Conservation (phyloP, 2,329 filamentous ascomycete genomes). For the Pseudomassariella vexata region DNA sequence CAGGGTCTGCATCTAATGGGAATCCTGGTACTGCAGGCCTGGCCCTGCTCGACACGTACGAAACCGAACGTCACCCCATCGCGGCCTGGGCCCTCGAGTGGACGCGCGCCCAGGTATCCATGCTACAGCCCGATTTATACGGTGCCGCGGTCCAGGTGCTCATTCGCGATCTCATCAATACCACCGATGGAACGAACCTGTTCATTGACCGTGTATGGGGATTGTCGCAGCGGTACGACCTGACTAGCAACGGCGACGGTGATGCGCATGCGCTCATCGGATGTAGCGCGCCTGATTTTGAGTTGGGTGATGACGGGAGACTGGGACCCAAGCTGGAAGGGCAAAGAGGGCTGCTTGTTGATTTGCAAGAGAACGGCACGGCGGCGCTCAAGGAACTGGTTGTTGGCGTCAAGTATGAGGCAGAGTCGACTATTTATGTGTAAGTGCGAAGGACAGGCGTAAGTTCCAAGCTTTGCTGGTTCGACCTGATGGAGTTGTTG, state of each 20-base stretch:
- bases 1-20: too few relatives aligned
- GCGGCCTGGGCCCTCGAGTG: constrained; percentile 29
- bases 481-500: constrained; percentile 25
- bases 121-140: constrained; percentile 22
- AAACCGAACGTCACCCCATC: constrained; percentile 38
- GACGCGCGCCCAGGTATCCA: constrained; percentile 29
- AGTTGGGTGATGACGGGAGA: constrained; percentile 18
- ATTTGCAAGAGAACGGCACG: too few relatives aligned
- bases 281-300: constrained; percentile 28
- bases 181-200: constrained; percentile 21
- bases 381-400: too few relatives aligned
- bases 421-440: constrained; percentile 14
- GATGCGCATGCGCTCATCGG: constrained; percentile 26
- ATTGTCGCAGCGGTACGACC: constrained; percentile 24
- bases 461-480: constrained; percentile 21
- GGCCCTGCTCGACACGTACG: constrained; percentile 39
- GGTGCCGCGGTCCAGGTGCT: constrained; percentile 18
- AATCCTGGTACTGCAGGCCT: constrained; percentile 1
- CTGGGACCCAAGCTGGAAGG: constrained; percentile 23
- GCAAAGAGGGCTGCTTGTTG: constrained; percentile 21
- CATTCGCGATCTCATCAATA: constrained; percentile 20
- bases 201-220: constrained; percentile 28
- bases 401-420: constrained; percentile 10
- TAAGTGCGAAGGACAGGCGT: constrained; percentile 14
- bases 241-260: constrained; percentile 11